Base-by-base conservation (phyloP, 257 asterid species). In the Solanum dulcamara region DNA sequence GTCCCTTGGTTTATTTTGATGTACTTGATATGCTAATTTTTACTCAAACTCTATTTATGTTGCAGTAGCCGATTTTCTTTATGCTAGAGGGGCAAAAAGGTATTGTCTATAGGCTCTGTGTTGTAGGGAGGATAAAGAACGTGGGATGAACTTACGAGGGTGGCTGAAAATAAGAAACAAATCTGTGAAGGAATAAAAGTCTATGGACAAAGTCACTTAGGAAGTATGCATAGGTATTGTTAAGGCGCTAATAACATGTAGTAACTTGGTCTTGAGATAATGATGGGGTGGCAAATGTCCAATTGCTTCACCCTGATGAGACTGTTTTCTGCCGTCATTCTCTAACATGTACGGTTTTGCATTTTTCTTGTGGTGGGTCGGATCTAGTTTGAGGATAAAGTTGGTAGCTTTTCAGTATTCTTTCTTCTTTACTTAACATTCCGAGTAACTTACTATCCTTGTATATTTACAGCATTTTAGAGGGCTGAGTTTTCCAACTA, bases 401-500 rank as follows among this genome's bases (percentile, higher is more conserved):
- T 84, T 20, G 46, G 30, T 6, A 17, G 85, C 15, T 87, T 57
- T 38, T n/a, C 64, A 80, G 2, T 62, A 17, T 11, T 33, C 24
- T 53, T 80, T 80, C 64, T 85, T 85, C 55, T 68, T 80, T 53
- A 10, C 32, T 35, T 48, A 18, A 59, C 32, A 33, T 86, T 83
- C 51, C 88, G 60, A 59, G 59, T 59, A 30, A 48, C 74, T 14
- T 42, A 9, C 17, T 53, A 71, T 17, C 67, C 71, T 50, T 20
- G 60, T 90, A 80, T 53, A 33, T 85, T 79, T 77, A 86, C 94
- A 96, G 98, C 92, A 94, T 88, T 95, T 95, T 81, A 91, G 90
- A 89, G 99, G 99, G 67, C 87, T 96, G 95, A 96, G 99, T 90
- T 96, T 96, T 86, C 97, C 98, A 59, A 96, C 98, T 37, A 96